Evolutionary conservation across 176 grass and related monocot species (phyloP).

Genomic region (Aegilops sharonensis): DNA sequence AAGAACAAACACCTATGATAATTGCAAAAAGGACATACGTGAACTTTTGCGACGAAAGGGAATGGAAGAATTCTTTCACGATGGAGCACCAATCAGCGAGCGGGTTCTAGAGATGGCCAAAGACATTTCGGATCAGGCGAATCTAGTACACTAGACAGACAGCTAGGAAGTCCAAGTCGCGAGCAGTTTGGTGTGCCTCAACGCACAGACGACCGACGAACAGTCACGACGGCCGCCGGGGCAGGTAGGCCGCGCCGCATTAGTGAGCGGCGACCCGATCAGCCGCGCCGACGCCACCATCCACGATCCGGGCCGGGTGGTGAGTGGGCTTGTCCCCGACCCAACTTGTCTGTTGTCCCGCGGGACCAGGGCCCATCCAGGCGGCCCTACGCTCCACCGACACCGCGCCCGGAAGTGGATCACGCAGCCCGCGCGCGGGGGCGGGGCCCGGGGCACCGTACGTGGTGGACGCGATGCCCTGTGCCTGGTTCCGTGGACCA

Average conservation of each 20-base stretch:
- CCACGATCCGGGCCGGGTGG: background rate
- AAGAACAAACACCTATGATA: too few species aligned
- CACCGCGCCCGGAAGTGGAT: constrained; percentile 1
- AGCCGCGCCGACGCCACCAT: constrained; percentile 2
- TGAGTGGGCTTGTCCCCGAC: constrained; percentile 16
- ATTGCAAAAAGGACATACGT: too few species aligned
- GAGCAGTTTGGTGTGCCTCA: background rate
- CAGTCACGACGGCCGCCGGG: background rate
- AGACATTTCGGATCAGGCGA: background rate
- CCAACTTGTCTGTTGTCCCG: background rate
- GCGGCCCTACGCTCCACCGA: constrained; percentile 3
- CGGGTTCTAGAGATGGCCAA: background rate
- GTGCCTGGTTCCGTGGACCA: background rate
- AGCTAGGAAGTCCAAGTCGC: background rate
- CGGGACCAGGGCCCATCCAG: background rate
- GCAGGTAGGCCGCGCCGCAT: background rate
- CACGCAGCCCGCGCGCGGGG: background rate
- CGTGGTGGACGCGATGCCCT: background rate
- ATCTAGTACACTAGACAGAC: background rate
- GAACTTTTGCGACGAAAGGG: too few species aligned
- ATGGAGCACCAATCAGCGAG: background rate
- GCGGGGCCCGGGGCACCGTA: background rate
- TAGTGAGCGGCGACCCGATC: background rate
- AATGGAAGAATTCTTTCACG: too few species aligned
- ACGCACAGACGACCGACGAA: background rate